Evolutionary conservation across 129 eudicot species (phyloP), one percentile per base, ranked within the genome.

Genomic region (Helichrysum umbraculigerum): DNA sequence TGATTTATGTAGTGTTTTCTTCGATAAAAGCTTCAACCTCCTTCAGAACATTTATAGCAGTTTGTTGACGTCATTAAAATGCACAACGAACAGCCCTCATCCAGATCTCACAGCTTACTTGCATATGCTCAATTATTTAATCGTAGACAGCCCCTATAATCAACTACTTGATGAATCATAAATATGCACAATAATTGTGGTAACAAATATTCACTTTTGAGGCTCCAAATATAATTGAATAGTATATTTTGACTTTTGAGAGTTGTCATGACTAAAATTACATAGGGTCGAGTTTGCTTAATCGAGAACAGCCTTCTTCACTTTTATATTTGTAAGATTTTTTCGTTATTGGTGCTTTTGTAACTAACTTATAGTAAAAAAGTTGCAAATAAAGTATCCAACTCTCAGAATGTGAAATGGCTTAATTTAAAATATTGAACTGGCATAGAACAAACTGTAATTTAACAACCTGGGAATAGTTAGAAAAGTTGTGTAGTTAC

Each of bases 401-500:
- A 6, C 37, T 61, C 66, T 61, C 66, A 28, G 33, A 61, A 61
- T 21, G 35, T 61, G 66, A 33, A 67, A 67, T 30, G 76, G 54
- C 66, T 33, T 37, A 32, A 72, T 25, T 61, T 6, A n/a, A n/a
- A n/a, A 25, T 25, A 25, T 52, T 66, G 32, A 83, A 57, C 30
- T 47, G 30, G 35, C 39, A n/a, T 30, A 20, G 16, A 64, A 50
- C 54, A 47, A 47, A 20, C 33, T 71, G 34, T 7, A 71, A 21
- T 3, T 41, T 42, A 25, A 78, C 59, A 33, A 51, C 17, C 35
- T 5, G 56, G 17, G 19, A 6, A 64, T 74, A 90, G 92, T 90
- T 85, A 90, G 90, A 83, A 90, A 90, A 14, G 96, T 88, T 72
- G 92, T 90, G 80, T 76, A 81, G 85, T 90, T 87, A 81, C 96